These are phyloP conservation scores for Starmerella vitae DNA, from an alignment of 805 yeast species.

Conservation along the genomic window DNA sequence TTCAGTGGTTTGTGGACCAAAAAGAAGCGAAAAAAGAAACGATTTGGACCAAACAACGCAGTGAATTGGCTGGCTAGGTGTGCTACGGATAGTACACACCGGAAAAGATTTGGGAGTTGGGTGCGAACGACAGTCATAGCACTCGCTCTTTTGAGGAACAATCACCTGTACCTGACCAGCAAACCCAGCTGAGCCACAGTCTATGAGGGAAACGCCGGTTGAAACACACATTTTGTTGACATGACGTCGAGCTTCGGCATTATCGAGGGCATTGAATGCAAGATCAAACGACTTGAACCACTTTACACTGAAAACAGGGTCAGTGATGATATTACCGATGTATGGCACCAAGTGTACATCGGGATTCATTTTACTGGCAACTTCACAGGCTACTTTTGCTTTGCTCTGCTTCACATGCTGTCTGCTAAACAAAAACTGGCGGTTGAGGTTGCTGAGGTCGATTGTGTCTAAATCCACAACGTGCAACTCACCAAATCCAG, in stretches of 20 bases:
- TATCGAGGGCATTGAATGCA: constrained; percentile 87
- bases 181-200: constrained; percentile 90
- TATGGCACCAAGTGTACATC: constrained; percentile 61
- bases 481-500: constrained; percentile 41
- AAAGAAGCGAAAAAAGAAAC: constrained; percentile 69
- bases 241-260: constrained; percentile 79
- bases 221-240: constrained; percentile 75
- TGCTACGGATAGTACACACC: constrained; percentile 90
- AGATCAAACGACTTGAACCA: constrained; percentile 71
- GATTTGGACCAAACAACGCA: constrained; percentile 97
- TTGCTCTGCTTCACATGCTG: constrained; percentile 84
- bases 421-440: constrained; percentile 83
- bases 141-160: constrained; percentile 59
- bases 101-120: constrained; percentile 86
- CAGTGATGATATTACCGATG: constrained; percentile 73
- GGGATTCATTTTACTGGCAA: constrained; percentile 59
- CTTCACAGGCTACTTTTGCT: constrained; percentile 68
- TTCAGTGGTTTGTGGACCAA: constrained; percentile 32
- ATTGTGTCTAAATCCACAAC: constrained; percentile 82
- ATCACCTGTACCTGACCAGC: constrained; percentile 93
- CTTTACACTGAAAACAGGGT: constrained; percentile 50
- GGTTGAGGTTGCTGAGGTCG: constrained; percentile 78
- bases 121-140: constrained; percentile 83
- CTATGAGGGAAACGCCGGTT: constrained; percentile 64
- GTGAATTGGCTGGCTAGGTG: constrained; percentile 93